Evolutionary conservation across 2,329 filamentous ascomycete species (phyloP).

Genomic region (Hymenoscyphus fructigenus): DNA sequence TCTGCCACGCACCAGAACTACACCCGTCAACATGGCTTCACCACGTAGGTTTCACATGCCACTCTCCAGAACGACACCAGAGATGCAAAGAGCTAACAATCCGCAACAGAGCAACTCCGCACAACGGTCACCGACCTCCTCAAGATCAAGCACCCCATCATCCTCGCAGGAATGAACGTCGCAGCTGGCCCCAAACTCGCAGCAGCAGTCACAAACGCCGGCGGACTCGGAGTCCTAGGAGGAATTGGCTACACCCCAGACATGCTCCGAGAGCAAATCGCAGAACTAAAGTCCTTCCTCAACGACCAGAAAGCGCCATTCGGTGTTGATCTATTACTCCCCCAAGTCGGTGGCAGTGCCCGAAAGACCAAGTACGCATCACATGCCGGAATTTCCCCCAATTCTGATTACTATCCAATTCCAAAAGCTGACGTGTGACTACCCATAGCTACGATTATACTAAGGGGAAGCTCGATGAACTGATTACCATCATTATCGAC

Average conservation of each 20-base stretch:
- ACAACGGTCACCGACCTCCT: conserved; percentile 94
- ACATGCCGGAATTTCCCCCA: conserved; percentile 12
- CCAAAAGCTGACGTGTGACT: conserved; percentile 23
- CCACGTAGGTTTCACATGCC: conserved; percentile 61
- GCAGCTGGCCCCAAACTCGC: conserved; percentile 95
- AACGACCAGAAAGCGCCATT: conserved; percentile 92
- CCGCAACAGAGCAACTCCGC: conserved; percentile 72
- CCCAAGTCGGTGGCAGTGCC: conserved; percentile 90
- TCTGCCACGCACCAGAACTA: neutral
- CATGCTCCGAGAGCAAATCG: conserved; percentile 93
- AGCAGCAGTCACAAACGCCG: conserved; percentile 94
- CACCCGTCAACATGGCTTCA: conserved; percentile 62
- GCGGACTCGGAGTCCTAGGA: conserved; percentile 93
- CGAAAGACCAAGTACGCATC: conserved; percentile 81
- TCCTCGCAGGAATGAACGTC: conserved; percentile 99
- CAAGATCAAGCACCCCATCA: conserved; percentile 93
- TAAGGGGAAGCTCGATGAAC: conserved; percentile 93
- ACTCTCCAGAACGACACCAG: conserved; percentile 1
- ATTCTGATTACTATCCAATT: conserved; percentile 21
- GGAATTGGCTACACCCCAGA: conserved; percentile 95
- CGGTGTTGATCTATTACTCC: conserved; percentile 88
- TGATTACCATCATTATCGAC: conserved; percentile 90
- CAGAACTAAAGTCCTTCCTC: conserved; percentile 86
- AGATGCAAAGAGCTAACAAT: conserved; percentile 26
- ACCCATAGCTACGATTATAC: conserved; percentile 91